Base-by-base conservation (phyloP, 768 basidiomycete genomes). In the Trametes punicea region DNA sequence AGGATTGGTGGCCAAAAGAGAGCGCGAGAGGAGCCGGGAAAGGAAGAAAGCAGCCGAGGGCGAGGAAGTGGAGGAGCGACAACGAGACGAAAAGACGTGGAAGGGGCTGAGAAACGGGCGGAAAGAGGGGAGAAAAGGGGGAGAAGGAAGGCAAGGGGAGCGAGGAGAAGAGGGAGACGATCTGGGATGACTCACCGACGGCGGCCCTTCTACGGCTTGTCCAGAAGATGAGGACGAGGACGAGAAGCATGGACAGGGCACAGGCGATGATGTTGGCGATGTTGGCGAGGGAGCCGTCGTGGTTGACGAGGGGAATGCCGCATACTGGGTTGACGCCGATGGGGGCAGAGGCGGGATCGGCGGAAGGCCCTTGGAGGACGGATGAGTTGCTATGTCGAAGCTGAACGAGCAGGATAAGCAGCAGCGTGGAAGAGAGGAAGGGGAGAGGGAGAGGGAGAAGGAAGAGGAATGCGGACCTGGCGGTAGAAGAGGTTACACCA, bases 401-500 rank as follows among this genome's bases (percentile, higher is more conserved):
- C 64, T 73, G 62, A 42, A 61, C 45, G 31, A 34, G 56, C 63
- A 51, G 56, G 59, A n/a, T 57, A 46, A 33, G 54, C 51, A 39
- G 36, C 49, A 34, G 42, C 45, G 48, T 36, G 34, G 4, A 10
- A 16, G 42, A 9, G 36, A 38, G 36, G 36, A 18, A 16, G 6
- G 51, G 47, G 42, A 15, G n/a, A 40, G 31, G 16, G 16, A 57
- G 61, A 18, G 64, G 63, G 23, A 55, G 56, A 23, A 51, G 54
- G 30, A 56, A 55, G 25, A 64, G 48, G 25, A 6, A 27, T 16
- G 65, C 74, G 62, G 20, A 93, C 85, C 77, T 96, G 93, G 57
- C 82, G 81, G 74, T 93, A 93, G 75, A 96, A 95, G 63, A 97
- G 85, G 69, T 97, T 97, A 74, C 95, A 98, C 83, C 91, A 90